Conservation (phyloP, 306 rosid genomes). For the Ormosia emarginata region DNA sequence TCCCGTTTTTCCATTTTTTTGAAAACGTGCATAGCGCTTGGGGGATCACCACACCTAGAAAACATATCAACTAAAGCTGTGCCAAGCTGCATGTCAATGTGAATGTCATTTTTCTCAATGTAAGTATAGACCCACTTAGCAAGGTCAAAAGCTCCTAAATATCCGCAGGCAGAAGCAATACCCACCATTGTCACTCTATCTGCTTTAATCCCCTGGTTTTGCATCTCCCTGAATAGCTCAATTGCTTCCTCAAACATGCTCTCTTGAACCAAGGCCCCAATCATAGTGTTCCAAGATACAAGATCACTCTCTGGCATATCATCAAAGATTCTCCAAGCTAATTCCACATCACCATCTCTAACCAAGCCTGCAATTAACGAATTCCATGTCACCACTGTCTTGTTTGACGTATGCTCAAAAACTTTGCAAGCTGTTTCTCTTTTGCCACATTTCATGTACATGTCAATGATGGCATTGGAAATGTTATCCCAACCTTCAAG, state of each 20-base stretch:
- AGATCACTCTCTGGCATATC: slow-evolving; percentile 60
- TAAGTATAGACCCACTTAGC: slow-evolving; percentile 63
- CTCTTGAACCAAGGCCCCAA: slow-evolving; percentile 59
- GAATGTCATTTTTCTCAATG: slow-evolving; percentile 45
- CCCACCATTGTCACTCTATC: slow-evolving; percentile 78
- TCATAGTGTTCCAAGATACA: slow-evolving; percentile 84
- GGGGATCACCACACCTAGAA: slow-evolving; percentile 69
- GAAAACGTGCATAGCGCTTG: slow-evolving; percentile 56
- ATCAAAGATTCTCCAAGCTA: slow-evolving; percentile 52
- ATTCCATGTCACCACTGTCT: slow-evolving; percentile 68
- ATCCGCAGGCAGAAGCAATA: slow-evolving; percentile 76
- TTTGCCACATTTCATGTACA: slow-evolving; percentile 77
- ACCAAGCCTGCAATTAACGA: slow-evolving; percentile 68
- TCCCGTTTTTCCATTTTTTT: slow-evolving; percentile 47
- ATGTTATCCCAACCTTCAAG: slow-evolving; percentile 65
- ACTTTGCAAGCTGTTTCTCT: slow-evolving; percentile 50
- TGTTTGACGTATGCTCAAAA: slow-evolving; percentile 51
- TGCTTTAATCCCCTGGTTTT: slow-evolving; percentile 45
- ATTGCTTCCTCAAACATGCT: slow-evolving; percentile 67
- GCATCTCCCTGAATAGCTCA: slow-evolving; percentile 66
- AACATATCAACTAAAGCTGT: slow-evolving; percentile 81
- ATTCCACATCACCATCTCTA: slow-evolving; percentile 46
- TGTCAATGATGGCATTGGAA: slow-evolving; percentile 67
- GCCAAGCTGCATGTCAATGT: slow-evolving; percentile 64
- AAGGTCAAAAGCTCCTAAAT: slow-evolving; percentile 65